A percentile compares a stretch with the other conserved stretches of the same genome.
phyloP scores from a whole-genome alignment of 148 eudicot genomes.

The Spergularia marina region DNA sequence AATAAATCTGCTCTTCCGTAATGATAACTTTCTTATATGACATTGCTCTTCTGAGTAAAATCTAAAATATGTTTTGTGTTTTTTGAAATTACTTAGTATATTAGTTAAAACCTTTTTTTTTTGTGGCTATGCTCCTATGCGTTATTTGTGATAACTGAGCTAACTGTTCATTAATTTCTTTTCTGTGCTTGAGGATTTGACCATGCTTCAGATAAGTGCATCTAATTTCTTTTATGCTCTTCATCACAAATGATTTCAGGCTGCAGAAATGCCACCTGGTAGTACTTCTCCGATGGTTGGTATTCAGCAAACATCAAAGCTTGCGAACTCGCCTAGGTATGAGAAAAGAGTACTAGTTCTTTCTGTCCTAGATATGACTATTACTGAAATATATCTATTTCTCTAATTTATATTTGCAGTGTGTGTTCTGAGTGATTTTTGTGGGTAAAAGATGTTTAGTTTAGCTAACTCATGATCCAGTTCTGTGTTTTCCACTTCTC shows the following conservation, averaged over 20 bases:
- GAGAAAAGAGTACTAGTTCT: constrained; percentile 1
- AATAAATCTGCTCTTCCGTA: not conserved
- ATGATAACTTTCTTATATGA: not conserved
- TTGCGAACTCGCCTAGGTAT: constrained; percentile 54
- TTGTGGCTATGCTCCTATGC: not conserved
- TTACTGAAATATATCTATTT: not conserved
- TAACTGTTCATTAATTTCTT: not conserved
- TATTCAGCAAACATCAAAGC: constrained; percentile 42
- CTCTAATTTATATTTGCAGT: not conserved
- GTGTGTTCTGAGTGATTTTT: not conserved
- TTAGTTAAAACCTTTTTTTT: too few species aligned
- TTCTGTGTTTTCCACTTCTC: too few species aligned
- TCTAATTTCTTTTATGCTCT: constrained; percentile 8
- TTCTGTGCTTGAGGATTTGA: not conserved
- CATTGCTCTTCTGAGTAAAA: not conserved
- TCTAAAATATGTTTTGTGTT: not conserved
- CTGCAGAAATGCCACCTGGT: constrained; percentile 36
- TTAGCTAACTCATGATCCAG: too few species aligned
- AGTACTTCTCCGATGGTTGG: constrained; percentile 35
- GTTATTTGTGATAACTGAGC: not conserved
- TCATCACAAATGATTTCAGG: constrained; percentile 38
- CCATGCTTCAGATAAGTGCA: not conserved
- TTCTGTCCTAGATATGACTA: not conserved
- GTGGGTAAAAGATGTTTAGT: not conserved
- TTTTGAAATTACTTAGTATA: too few species aligned